Evolutionary conservation across 2,329 filamentous ascomycete genomes (phyloP), one percentile per base, ranked within the genome.

Genomic region (Penicillium sp.): DNA sequence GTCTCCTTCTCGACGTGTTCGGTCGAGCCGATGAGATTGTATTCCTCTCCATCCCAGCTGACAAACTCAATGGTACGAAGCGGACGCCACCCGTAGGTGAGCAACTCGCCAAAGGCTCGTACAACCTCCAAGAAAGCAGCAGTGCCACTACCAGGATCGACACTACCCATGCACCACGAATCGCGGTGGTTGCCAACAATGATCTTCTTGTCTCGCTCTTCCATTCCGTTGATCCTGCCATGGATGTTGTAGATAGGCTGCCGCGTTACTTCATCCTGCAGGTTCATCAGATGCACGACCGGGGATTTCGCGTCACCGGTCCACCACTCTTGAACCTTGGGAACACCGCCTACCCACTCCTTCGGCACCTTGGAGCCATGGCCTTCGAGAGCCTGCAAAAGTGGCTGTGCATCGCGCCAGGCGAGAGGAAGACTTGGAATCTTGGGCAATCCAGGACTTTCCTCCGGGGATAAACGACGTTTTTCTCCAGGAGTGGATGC

Each of bases 61-160:
- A 91, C 90, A 69, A 99, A 97, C 67, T 95, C 88, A 56, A 99
- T 95, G 3, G 89, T 95, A n/a, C 93, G 86, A 13, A 95, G 77
- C 1, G 93, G 93, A 22, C 88, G 81, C 93, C 93, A 99, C 45
- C 91, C 92, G 49, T 83, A 81, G 13, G 77, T 71, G 18, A 84
- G 77, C 13, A 97, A 79, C 55, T 89, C 83, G 34, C 90, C 89
- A 61, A 99, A 88, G 41, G 95, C 83, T 37, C 87, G 84, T 18
- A 88, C 84, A 50, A 97, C 78, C 72, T 99, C 93, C 46, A 97
- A 79, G 79, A 99, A 86, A 34, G 97, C 80, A 4, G 92, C 92
- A 0, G 90, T 95, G 25, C 92, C 93, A 46, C 88, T 88, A 57
- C 90, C 89, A 1, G 93, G 88, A 62, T 93, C 88, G 0, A 84